Percentiles rank a stretch among this genome's conserved stretches.
Evolutionary conservation across 1,284 basidiomycete species (phyloP).

Genomic region (Cryptococcus sp.): DNA sequence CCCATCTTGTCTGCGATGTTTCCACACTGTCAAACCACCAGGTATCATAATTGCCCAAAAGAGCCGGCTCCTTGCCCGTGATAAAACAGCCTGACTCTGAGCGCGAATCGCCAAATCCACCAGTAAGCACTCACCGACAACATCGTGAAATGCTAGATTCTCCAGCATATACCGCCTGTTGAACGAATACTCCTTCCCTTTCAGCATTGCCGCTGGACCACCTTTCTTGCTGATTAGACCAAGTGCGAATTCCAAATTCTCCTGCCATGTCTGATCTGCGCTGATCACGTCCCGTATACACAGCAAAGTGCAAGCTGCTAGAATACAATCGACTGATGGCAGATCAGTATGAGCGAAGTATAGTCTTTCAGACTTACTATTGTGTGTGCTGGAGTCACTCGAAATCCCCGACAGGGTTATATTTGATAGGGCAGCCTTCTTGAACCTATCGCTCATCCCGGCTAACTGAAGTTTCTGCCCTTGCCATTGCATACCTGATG

Average conservation of each 20-base stretch:
- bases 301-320: constrained; percentile 30
- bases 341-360: background rate
- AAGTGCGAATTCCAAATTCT: constrained; percentile 34
- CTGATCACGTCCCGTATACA: constrained; percentile 33
- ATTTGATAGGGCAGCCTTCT: constrained; percentile 25
- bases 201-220: constrained; percentile 31
- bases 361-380: background rate
- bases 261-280: constrained; percentile 28
- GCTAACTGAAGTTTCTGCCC: constrained; percentile 13
- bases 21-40: constrained; percentile 39
- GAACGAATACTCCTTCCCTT: constrained; percentile 18
- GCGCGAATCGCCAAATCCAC: background rate
- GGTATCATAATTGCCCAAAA: constrained; percentile 29
- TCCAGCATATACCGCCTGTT: constrained; percentile 32
- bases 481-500: constrained; percentile 10
- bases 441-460: constrained; percentile 20
- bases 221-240: constrained; percentile 27
- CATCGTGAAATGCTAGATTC: constrained; percentile 31
- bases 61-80: constrained; percentile 28
- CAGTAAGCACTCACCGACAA: constrained; percentile 19
- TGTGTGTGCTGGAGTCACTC: constrained; percentile 3
- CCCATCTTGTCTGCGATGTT: constrained; percentile 29
- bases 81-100: constrained; percentile 21
- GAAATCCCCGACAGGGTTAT: constrained; percentile 18
- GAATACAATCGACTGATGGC: constrained; percentile 19